A percentile compares a stretch with the other conserved stretches of the same genome.
Conservation (phyloP, 768 basidiomycete genomes). For the Pisolithus orientalis region DNA sequence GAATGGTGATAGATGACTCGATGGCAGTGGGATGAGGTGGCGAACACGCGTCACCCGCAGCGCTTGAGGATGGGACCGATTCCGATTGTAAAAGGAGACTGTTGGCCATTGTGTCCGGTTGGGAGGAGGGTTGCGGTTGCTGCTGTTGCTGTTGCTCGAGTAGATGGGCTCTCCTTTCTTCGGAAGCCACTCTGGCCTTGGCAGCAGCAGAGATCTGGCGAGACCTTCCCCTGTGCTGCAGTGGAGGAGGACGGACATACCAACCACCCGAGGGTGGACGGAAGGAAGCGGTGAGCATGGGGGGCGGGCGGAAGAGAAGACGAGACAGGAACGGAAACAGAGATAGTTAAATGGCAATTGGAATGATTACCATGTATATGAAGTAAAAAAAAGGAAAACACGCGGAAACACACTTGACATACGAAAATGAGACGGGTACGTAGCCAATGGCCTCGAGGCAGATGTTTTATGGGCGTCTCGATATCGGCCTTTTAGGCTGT, state of each 20-base stretch:
- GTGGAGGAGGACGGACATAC: conserved; percentile 20
- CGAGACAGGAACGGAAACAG: conserved; percentile 5
- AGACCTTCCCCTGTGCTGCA: conserved; percentile 36
- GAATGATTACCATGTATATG: background rate
- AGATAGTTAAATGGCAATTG: conserved; percentile 11
- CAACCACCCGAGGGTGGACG: conserved; percentile 15
- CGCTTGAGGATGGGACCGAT: background rate
- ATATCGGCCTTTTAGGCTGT: no score
- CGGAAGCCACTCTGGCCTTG: conserved; percentile 36
- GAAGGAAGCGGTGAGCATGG: conserved; percentile 21
- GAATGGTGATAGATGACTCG: background rate
- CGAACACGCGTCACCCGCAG: no score
- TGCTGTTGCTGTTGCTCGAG: conserved; percentile 3
- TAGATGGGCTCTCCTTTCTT: conserved; percentile 27
- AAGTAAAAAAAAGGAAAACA: background rate
- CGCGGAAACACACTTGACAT: conserved; percentile 3
- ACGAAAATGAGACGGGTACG: conserved; percentile 4
- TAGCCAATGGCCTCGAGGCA: conserved; percentile 16
- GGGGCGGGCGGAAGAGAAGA: background rate
- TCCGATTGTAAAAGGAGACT: conserved; percentile 3
- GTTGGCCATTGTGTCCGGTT: background rate
- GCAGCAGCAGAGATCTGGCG: conserved; percentile 37
- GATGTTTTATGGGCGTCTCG: conserved; percentile 9
- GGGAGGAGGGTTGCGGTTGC: conserved; percentile 3
- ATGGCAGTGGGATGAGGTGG: background rate